phyloP scores from a whole-genome alignment of 2,329 filamentous ascomycete genomes.

The Aspergillus quadricinctus region DNA sequence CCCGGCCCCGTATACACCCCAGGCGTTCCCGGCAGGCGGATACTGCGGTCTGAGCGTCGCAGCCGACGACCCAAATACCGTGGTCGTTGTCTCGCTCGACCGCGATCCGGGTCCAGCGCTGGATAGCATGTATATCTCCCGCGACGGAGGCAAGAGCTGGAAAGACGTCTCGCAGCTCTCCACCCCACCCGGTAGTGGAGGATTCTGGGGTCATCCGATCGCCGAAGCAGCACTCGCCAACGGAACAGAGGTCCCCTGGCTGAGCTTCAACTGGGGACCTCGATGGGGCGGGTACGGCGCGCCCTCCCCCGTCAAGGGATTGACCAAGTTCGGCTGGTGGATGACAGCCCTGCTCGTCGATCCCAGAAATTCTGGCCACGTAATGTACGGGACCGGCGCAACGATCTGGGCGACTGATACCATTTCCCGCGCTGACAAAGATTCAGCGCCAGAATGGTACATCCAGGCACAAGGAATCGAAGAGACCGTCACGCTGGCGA shows the following conservation, averaged over 20 bases:
- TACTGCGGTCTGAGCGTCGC: constrained; percentile 12
- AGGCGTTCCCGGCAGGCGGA: constrained; percentile 10
- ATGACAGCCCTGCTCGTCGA: constrained; percentile 13
- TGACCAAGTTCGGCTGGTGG: constrained; percentile 16
- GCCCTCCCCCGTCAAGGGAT: constrained; percentile 8
- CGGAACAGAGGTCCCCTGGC: constrained; percentile 9
- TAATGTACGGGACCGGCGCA: constrained; percentile 10
- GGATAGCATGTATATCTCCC: constrained; percentile 13
- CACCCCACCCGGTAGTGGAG: constrained; percentile 8
- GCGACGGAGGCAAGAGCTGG: constrained; percentile 10
- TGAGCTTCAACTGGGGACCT: constrained; percentile 14
- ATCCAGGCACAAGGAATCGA: constrained; percentile 11
- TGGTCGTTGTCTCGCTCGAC: constrained; percentile 9
- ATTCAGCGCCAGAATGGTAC: constrained; percentile 8
- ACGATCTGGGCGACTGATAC: constrained; percentile 13
- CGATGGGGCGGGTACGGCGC: constrained; percentile 13
- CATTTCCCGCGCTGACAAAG: constrained; percentile 6
- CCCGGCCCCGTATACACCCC: constrained; percentile 6
- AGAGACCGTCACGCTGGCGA: constrained; percentile 9
- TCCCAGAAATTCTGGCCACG: constrained; percentile 7
- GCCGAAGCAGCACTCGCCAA: constrained; percentile 10
- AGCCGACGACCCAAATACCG: constrained; percentile 8
- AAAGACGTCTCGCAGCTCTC: constrained; percentile 13
- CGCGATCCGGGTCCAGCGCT: constrained; percentile 12
- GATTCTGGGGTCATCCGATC: constrained; percentile 13